Evolutionary conservation across 2,329 filamentous ascomycete genomes (phyloP), one percentile per base, ranked within the genome.

Genomic region (Aspergillus pseudoterreus): DNA sequence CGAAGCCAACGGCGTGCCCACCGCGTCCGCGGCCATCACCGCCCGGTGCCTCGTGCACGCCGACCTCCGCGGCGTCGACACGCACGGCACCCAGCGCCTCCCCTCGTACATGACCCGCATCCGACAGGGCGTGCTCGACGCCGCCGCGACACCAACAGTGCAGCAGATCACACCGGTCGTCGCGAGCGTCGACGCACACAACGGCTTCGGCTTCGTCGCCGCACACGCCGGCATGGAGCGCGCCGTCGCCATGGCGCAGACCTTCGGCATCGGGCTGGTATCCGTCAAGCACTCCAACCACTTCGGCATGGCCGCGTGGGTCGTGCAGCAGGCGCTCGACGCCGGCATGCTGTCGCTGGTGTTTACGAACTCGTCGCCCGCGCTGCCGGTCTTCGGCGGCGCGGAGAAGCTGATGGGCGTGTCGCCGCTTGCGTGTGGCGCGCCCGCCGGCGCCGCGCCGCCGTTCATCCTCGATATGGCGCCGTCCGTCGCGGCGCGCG

Each of bases 261-360:
- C 60, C 1, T 75, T 68, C 61, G 88, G 88, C 11, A 88, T 92
- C 56, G 89, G 88, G 22, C 84, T 94, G 80, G 86, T 86, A 0
- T 83, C 81, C 52, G 77, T 92, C 63, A 87, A 85, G 68, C 85
- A 87, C 69, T 88, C 84, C 38, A 92, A 92, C 61, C 88, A 92
- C 68, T 92, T 88, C 62, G 89, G 89, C 49, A 94, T 94, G 88
- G 81, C 81, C 3, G 88, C 89, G 0, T 92, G 88, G 86, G 65
- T 91, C 0, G 87, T 91, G 10, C 85, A 89, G 66, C 84, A 90
- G 69, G 89, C 88, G 0, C 69, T 92, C 12, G 86, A 92, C 52
- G 84, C 81, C 1, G 77, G 78, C 35, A 84, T 88, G 81, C 85
- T 88, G 80, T 82, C 79, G 50, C 75, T 87, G 14, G 84, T 87